Conservation (phyloP, 768 basidiomycete genomes). For the Russula foetens region DNA sequence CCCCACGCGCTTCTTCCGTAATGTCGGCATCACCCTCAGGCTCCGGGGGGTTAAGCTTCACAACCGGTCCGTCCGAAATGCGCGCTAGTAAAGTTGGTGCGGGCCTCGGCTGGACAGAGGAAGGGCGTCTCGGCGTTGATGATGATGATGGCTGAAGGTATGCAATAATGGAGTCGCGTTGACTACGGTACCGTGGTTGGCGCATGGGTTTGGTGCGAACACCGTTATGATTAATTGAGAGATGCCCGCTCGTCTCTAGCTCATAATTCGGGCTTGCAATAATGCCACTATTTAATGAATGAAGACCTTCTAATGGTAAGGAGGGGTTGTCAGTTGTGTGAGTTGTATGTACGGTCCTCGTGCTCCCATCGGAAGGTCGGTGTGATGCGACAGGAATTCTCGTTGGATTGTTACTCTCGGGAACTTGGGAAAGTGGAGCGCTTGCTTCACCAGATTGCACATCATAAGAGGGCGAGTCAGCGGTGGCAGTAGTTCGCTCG, state of each 20-base stretch:
- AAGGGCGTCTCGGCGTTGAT: neutral
- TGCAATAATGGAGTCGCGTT: slow-evolving; percentile 41
- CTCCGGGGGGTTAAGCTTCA: neutral
- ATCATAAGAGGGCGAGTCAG: neutral
- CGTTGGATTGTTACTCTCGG: neutral
- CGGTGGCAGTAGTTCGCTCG: neutral
- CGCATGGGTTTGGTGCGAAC: slow-evolving; percentile 8
- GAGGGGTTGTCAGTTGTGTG: neutral
- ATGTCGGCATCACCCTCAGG: neutral
- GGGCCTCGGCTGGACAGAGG: neutral
- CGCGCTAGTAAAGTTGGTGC: neutral
- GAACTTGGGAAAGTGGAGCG: neutral
- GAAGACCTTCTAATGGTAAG: neutral
- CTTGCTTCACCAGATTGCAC: neutral
- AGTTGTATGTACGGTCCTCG: neutral
- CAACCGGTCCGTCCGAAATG: neutral
- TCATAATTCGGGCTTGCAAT: neutral
- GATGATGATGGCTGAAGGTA: slow-evolving; percentile 29
- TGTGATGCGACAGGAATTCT: neutral
- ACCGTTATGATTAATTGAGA: neutral
- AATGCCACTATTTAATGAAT: neutral
- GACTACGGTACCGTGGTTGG: slow-evolving; percentile 33
- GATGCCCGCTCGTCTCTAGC: neutral
- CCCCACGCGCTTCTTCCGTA: neutral
- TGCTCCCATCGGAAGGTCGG: neutral